phyloP scores from a whole-genome alignment of 2,329 filamentous ascomycete species.

The Chalara sp. region DNA sequence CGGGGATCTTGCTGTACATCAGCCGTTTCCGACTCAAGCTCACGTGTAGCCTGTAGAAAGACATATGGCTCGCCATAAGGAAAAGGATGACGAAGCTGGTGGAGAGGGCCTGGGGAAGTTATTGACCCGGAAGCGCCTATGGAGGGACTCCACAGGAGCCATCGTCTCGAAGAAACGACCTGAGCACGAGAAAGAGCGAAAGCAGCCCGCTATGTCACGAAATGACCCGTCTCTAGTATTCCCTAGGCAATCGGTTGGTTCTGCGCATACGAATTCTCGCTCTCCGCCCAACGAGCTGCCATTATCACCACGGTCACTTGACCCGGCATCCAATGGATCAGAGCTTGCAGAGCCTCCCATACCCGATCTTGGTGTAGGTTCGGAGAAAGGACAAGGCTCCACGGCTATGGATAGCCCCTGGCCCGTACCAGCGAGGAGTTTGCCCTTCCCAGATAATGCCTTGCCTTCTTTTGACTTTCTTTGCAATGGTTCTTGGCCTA shows the following conservation, averaged over 20 bases:
- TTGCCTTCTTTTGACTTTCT: too few species aligned
- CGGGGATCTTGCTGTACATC: constrained; percentile 32
- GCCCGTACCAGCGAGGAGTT: too few species aligned
- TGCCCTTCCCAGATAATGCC: too few species aligned
- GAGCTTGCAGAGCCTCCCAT: not conserved
- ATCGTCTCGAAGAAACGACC: constrained; percentile 35
- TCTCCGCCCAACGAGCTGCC: not conserved
- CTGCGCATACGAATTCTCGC: not conserved
- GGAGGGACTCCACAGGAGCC: constrained; percentile 46
- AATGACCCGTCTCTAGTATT: not conserved
- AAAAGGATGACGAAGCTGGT: constrained; percentile 49
- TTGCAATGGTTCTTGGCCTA: not conserved
- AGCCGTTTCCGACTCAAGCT: constrained; percentile 28
- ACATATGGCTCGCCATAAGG: constrained; percentile 47
- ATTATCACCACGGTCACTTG: not conserved
- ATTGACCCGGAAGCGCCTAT: constrained; percentile 48
- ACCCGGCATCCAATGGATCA: not conserved
- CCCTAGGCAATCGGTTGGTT: not conserved
- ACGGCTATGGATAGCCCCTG: too few species aligned
- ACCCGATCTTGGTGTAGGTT: not conserved
- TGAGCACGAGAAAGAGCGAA: constrained; percentile 19
- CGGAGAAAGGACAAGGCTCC: too few species aligned
- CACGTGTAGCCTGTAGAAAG: constrained; percentile 32
- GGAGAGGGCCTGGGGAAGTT: constrained; percentile 42
- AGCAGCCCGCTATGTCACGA: constrained; percentile 21